Evolutionary conservation across 441 rosid species (phyloP).

Genomic region (Codiaeum variegatum): DNA sequence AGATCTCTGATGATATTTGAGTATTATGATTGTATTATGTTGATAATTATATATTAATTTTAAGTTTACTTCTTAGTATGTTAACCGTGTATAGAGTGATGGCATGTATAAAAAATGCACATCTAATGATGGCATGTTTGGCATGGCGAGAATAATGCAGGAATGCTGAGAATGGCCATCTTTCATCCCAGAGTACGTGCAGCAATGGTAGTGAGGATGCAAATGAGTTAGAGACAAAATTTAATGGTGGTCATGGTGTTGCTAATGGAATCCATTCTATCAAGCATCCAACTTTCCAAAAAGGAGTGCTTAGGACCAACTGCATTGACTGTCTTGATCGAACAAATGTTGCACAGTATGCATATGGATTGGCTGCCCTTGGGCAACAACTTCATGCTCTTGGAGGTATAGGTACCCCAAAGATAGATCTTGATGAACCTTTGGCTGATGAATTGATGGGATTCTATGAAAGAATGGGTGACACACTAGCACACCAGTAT

Average conservation of each 20-base stretch:
- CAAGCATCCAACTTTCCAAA: conserved; percentile 64
- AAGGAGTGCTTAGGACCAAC: conserved; percentile 91
- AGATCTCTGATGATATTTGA: conserved; percentile 13
- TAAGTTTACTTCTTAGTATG: neutral
- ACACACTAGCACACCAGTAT: conserved; percentile 96
- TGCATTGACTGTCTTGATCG: conserved; percentile 99
- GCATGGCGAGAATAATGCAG: conserved; percentile 42
- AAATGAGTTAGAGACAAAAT: conserved; percentile 36
- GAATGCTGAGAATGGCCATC: conserved; percentile 35
- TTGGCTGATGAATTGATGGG: conserved; percentile 86
- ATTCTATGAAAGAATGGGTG: conserved; percentile 95
- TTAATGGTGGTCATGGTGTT: conserved; percentile 30
- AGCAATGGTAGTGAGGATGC: conserved; percentile 42
- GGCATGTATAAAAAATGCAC: neutral
- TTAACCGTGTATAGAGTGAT: conserved; percentile 9
- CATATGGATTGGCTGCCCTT: conserved; percentile 94
- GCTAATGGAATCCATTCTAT: conserved; percentile 46
- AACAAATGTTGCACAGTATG: conserved; percentile 98
- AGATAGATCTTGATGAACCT: conserved; percentile 73
- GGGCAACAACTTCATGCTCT: conserved; percentile 84
- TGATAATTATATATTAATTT: conserved; percentile 12
- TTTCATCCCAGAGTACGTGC: conserved; percentile 36
- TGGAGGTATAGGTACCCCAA: conserved; percentile 60
- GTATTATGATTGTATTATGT: conserved; percentile 3
- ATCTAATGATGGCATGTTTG: conserved; percentile 21